Evolutionary conservation across 1,284 basidiomycete genomes (phyloP), one percentile per base, ranked within the genome.

Genomic region (Peniophora sp.): DNA sequence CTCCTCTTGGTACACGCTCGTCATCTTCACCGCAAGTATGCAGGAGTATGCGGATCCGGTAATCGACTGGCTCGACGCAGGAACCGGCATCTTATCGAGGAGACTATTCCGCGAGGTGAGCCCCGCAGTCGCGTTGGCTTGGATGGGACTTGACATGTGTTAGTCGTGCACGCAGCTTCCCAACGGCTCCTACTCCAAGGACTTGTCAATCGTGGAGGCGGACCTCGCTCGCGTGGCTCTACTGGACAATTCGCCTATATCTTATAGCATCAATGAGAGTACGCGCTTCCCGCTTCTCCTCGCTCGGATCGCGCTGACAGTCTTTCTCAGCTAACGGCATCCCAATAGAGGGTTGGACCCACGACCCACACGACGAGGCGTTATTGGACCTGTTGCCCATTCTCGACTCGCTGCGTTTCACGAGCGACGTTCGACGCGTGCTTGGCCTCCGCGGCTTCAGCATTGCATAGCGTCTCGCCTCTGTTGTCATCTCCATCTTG

Each of bases 1-100:
- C 43, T 95, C 96, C 22, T 78, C 86, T 39, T 99, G 96, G 96
- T 99, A 99, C 71, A 97, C 95, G 1, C 83, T 99, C 50, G 95
- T 99, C 51, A 92, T 99, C 57, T 99, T 96, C 68, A 99, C 96
- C 17, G 97, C 96, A 1, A 97, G 94, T 5, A 93, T 99, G 86
- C 90, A 94, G 62, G 96, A 99, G 68, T 99, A 99, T 66, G 96
- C 96, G 52, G 96, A 99, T 71, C 96, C 97, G 0, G 96, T 99
- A 24, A 99, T 99, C 60, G 97, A 99, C 70, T 99, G 97, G 96
- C 73, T 99, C 52, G 96, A 99, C 64, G 92, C 89, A 53, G 96
- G 96, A 2, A 78, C 92, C 46, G 92, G 92, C 8, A 88, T 99
- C 52, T 82, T 99, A 42, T 81, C 78, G 0, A 87, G 88, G 55